Base-by-base conservation (phyloP, 805 yeast genomes). In the Candida coquimbonensis region DNA sequence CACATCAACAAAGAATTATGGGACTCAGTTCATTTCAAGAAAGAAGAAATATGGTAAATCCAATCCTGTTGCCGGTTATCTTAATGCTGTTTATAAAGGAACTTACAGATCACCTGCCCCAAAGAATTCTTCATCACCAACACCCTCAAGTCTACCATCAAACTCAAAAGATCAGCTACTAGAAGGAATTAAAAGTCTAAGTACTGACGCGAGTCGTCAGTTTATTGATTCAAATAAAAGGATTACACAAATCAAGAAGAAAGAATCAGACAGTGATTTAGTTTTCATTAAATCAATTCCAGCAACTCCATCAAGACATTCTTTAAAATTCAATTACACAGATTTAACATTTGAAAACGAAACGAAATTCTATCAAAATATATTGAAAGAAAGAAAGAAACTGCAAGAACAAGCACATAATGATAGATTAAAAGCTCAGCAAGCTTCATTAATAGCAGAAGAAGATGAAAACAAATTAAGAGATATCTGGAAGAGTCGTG, bases 281-380 rank as follows among this genome's bases (percentile, higher is more conserved):
- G n/a, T 33, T 9, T 33, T 33, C 11, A 16, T 33, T 12, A 17
- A 17, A 16, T 35, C 37, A 32, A n/a, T 32, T 13, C 34, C 34
- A 32, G 34, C 34, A 35, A 17, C 37, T 9, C 37, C 37, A 35
- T 35, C 21, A 35, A 17, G 24, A 35, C 44, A 50, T 12, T 50
- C 59, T 5, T 44, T 56, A 16, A 45, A 43, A 29, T 60, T 64
- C 40, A 61, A 64, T 38, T 53, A 59, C n/a, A 52, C 63, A 7
- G 48, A 59, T 14, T 38, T 57, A 13, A 53, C 59, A 7, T 63
- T 66, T 43, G 64, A 63, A 34, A 59, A 61, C 27, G 69, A 66
- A 36, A 72, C 66, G 53, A 67, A 65, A 45, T 70, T 65, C 42
- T 75, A 73, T 49, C 74, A 69, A 50, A 66, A 66, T 46, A 61